Evolutionary conservation across 257 asterid genomes (phyloP).

Genomic region (Nicotiana paniculata): DNA sequence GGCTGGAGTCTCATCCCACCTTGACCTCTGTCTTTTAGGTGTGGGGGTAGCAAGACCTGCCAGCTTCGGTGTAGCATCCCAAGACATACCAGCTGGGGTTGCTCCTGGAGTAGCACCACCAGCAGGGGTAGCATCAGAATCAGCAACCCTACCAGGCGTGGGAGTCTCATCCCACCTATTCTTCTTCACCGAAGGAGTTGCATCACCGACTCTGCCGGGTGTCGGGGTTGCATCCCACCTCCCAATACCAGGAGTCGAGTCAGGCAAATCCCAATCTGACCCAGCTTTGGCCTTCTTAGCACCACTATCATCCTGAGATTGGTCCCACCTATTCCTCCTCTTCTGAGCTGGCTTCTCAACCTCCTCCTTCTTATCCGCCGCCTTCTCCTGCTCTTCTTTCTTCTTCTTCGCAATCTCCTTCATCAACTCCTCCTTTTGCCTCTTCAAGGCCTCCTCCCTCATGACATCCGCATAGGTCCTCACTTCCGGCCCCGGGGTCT

Average conservation of each 20-base stretch:
- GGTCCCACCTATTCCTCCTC: slow-evolving; percentile 95
- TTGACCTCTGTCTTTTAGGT: slow-evolving; percentile 89
- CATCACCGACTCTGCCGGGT: slow-evolving; percentile 87
- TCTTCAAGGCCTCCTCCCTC: slow-evolving; percentile 73
- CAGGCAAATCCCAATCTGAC: slow-evolving; percentile 89
- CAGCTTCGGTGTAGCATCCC: slow-evolving; percentile 86
- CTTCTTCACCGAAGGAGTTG: slow-evolving; percentile 68
- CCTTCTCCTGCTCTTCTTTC: slow-evolving; percentile 58
- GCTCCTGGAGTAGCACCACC: slow-evolving; percentile 90
- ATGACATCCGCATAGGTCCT: slow-evolving; percentile 87
- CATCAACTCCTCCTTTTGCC: slow-evolving; percentile 72
- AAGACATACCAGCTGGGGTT: slow-evolving; percentile 90
- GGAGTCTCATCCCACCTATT: slow-evolving; percentile 98
- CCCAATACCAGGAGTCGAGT: slow-evolving; percentile 84
- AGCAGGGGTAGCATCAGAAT: slow-evolving; percentile 82
- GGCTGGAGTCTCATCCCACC: slow-evolving; percentile 98
- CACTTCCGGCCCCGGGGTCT: slow-evolving; percentile 79
- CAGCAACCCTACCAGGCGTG: slow-evolving; percentile 77
- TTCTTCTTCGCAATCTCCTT: slow-evolving; percentile 70
- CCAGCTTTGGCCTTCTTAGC: slow-evolving; percentile 58
- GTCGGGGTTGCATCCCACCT: slow-evolving; percentile 99
- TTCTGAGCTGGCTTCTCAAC: slow-evolving; percentile 58
- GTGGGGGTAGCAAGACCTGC: slow-evolving; percentile 83
- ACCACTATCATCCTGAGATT: slow-evolving; percentile 67
- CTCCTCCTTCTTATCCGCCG: slow-evolving; percentile 32